Evolutionary conservation across 2,329 filamentous ascomycete genomes (phyloP).

Genomic region (Fusarium phyllophilum): DNA sequence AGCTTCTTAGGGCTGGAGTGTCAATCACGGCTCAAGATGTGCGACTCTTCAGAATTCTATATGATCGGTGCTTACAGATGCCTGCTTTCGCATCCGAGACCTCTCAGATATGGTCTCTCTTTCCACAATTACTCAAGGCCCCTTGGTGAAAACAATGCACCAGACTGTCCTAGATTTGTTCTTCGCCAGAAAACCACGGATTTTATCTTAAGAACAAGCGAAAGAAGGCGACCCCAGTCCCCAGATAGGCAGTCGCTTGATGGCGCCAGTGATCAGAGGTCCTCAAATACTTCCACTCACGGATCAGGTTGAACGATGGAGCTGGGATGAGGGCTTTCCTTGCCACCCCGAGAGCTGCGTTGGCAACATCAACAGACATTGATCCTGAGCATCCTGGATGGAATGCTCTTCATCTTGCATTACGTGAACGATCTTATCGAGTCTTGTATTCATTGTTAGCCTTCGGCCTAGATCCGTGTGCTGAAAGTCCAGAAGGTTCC

Average conservation of each 20-base stretch:
- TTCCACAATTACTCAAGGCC: background rate
- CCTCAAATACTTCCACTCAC: background rate
- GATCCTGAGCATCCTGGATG: background rate
- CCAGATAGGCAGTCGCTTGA: no score
- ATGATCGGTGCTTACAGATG: no score
- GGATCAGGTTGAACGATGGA: background rate
- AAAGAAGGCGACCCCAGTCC: no score
- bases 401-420: background rate
- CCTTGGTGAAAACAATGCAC: background rate
- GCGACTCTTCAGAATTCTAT: background rate
- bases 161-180: background rate
- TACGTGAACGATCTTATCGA: background rate
- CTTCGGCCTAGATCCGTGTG: background rate
- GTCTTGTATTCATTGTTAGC: background rate
- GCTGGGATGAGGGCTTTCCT: background rate
- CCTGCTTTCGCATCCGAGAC: background rate
- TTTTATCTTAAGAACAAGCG: background rate
- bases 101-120: no score
- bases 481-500: background rate
- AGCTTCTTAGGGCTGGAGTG: background rate
- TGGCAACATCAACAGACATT: background rate
- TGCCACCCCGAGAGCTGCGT: accelerated
- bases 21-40: background rate
- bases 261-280: background rate
- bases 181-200: background rate